Base-by-base conservation (phyloP, 2,329 filamentous ascomycete species). In the Ophiostoma sp. region DNA sequence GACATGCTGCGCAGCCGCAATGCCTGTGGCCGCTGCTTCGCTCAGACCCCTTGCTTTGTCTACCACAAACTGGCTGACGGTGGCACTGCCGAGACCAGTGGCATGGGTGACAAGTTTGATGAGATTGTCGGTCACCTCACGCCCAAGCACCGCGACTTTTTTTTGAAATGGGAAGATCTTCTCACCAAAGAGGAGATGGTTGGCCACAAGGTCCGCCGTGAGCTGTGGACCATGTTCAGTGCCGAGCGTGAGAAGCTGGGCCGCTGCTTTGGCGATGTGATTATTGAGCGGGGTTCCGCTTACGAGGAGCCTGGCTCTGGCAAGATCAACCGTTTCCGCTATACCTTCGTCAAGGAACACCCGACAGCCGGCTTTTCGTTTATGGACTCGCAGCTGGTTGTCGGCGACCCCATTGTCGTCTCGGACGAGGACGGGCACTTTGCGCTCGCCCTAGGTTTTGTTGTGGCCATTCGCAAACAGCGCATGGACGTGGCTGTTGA, bases 141-240 rank as follows among this genome's bases (percentile, higher is more conserved):
- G 6, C 87, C 91, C 1, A 84, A 83, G 0, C 93, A 98, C 79
- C 89, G 90, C 76, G 88, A 90, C 0, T 99, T 98, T 81, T 98
- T 99, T 82, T 87, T 92, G 75, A 97, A 96, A 80, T 99, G 96
- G 96, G 96, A 99, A 81, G 88, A 91, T 69, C 86, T 99, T 17
- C 85, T 99, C 50, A 98, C 95, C 0, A 96, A 96, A 80, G 96
- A 99, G 83, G 96, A 99, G 81, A 93, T 92, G 78, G 94, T 97
- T 78, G 90, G 92, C 79, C 92, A 96, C 80, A 97, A 93, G 78
- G 92, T 94, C 76, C 90, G 94, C 75, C 88, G 94, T 76, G 96
- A 99, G 80, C 85, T 99, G 2, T 99, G 96, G 96, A 98, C 95
- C 0, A 97, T 99, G 93, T 84, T 95, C 28, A 98, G 96, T 80